Evolutionary conservation across 2,329 filamentous ascomycete genomes (phyloP).

Genomic region (Microcyclospora tardicrescens): DNA sequence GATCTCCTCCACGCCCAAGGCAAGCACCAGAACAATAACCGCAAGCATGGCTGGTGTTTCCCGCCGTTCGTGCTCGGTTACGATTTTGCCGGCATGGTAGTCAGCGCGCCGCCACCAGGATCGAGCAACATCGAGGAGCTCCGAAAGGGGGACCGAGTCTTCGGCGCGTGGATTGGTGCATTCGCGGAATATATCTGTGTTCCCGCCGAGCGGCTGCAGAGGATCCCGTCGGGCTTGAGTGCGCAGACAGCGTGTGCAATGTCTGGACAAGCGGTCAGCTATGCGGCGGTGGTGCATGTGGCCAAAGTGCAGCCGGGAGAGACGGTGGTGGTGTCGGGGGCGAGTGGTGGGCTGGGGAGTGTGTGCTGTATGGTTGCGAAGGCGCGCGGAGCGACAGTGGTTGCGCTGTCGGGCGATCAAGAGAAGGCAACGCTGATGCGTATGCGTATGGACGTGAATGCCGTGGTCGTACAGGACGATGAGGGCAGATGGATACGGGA

Average conservation of each 20-base stretch:
- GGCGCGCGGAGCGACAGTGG: conserved; percentile 39
- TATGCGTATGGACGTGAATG: conserved; percentile 17
- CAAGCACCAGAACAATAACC: conserved; percentile 46
- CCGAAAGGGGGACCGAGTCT: conserved; percentile 39
- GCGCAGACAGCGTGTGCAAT: conserved; percentile 41
- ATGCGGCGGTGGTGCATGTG: conserved; percentile 35
- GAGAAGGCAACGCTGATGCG: conserved; percentile 29
- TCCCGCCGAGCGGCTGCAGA: conserved; percentile 27
- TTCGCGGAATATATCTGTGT: conserved; percentile 41
- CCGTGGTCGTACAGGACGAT: conserved; percentile 29
- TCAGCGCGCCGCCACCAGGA: conserved; percentile 12
- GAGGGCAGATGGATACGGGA: conserved; percentile 37
- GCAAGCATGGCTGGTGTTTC: conserved; percentile 34
- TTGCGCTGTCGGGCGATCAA: conserved; percentile 39
- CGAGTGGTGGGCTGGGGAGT: conserved; percentile 42
- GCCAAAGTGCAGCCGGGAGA: conserved; percentile 33
- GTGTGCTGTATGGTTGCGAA: conserved; percentile 45
- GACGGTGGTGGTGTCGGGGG: conserved; percentile 42
- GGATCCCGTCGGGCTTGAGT: conserved; percentile 34
- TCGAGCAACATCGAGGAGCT: conserved; percentile 16
- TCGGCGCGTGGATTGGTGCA: conserved; percentile 39
- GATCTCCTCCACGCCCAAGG: conserved; percentile 48
- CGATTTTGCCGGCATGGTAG: conserved; percentile 46
- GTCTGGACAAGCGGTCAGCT: conserved; percentile 41
- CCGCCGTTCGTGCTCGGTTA: conserved; percentile 48